These are phyloP conservation scores for Mycena galericulata DNA, from an alignment of 768 basidiomycete species.

Conservation along the genomic window DNA sequence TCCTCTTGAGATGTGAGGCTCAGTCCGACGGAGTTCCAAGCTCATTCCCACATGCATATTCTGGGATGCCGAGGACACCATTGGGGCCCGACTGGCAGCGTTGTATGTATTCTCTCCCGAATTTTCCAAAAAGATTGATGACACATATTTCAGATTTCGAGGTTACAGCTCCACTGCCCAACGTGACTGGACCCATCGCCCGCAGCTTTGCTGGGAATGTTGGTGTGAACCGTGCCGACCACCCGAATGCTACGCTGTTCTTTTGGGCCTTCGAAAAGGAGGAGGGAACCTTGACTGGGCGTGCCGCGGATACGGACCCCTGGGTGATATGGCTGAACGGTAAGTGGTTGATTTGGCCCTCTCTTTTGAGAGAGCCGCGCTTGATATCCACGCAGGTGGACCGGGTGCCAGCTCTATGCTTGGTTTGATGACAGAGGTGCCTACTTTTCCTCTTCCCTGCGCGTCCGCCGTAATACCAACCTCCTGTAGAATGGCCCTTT, in stretches of 20 bases:
- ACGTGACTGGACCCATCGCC: slow-evolving; percentile 62
- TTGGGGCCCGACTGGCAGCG: slow-evolving; percentile 71
- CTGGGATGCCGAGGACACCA: slow-evolving; percentile 59
- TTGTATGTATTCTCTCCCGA: slow-evolving; percentile 51
- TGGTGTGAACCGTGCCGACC: slow-evolving; percentile 66
- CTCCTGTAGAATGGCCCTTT: slow-evolving; percentile 74
- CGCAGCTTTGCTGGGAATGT: slow-evolving; percentile 75
- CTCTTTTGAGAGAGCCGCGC: background rate
- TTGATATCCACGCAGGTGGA: slow-evolving; percentile 42
- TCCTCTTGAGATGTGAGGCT: too few relatives aligned
- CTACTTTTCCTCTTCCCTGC: slow-evolving; percentile 24
- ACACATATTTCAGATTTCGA: slow-evolving; percentile 67
- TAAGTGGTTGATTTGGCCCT: slow-evolving; percentile 61
- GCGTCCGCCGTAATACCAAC: background rate
- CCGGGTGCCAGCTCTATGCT: slow-evolving; percentile 78
- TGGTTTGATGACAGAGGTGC: slow-evolving; percentile 72
- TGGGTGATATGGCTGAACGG: slow-evolving; percentile 85
- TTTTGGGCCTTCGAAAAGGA: slow-evolving; percentile 73
- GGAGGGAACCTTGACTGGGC: slow-evolving; percentile 66
- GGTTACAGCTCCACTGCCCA: slow-evolving; percentile 67
- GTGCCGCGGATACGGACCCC: slow-evolving; percentile 52
- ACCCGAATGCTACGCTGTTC: slow-evolving; percentile 75
- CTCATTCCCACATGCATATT: slow-evolving; percentile 62
- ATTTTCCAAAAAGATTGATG: background rate
- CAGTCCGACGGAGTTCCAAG: too few relatives aligned